Conservation (phyloP, 2,329 filamentous ascomycete genomes). For the Sarocladium oryzae region DNA sequence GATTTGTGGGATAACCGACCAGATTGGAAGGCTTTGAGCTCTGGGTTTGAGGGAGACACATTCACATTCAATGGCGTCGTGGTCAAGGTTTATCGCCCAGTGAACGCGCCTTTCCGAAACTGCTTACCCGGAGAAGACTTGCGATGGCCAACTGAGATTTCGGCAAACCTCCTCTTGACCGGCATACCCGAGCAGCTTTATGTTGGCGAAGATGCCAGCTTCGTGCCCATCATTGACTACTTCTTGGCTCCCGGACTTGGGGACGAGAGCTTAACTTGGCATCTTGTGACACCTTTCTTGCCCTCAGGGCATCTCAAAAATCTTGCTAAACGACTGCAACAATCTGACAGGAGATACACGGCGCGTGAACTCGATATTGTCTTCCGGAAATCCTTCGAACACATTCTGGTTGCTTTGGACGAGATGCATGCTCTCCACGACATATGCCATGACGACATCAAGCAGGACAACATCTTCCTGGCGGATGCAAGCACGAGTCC, state of each 20-base stretch:
- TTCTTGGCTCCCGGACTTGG: conserved; percentile 17
- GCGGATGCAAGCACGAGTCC: conserved; percentile 1
- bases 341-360: conserved; percentile 11
- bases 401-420: conserved; percentile 20
- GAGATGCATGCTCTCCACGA: conserved; percentile 18
- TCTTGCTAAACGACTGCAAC: conserved; percentile 18
- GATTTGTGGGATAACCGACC: conserved; percentile 15
- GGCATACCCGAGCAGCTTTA: conserved; percentile 12
- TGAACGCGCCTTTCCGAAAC: conserved; percentile 23
- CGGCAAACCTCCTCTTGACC: conserved; percentile 22
- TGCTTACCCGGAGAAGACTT: conserved; percentile 18
- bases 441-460: conserved; percentile 28
- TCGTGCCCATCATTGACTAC: conserved; percentile 24
- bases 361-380: conserved; percentile 22
- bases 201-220: conserved; percentile 13
- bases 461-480: conserved; percentile 26
- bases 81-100: conserved; percentile 23
- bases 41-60: conserved; percentile 24
- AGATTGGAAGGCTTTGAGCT: conserved; percentile 22
- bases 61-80: conserved; percentile 22
- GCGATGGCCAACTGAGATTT: conserved; percentile 27
- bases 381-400: conserved; percentile 23
- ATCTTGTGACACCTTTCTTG: conserved; percentile 23
- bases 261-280: conserved; percentile 16
- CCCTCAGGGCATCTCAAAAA: conserved; percentile 19